These are phyloP conservation scores for Amanita pseudoporphyria DNA, from an alignment of 768 basidiomycete species.

Conservation along the genomic window DNA sequence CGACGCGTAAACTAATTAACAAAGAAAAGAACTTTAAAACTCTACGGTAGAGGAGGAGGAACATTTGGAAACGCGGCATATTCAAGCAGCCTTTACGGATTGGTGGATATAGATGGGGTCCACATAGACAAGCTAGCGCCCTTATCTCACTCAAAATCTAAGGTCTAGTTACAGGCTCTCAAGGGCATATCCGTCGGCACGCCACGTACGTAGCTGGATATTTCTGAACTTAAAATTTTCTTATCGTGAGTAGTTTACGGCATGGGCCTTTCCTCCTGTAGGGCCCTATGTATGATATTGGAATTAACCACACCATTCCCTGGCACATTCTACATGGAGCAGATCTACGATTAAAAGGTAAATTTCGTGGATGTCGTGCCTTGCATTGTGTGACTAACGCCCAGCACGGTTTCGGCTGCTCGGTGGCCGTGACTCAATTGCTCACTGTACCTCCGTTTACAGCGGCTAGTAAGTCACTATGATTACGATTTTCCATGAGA, in stretches of 20 bases:
- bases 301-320: neutral
- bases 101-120: conserved; percentile 44
- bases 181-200: conserved; percentile 48
- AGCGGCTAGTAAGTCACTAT: conserved; percentile 38
- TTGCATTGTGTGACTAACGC: neutral
- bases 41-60: conserved; percentile 56
- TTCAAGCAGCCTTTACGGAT: conserved; percentile 44
- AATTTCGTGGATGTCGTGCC: conserved; percentile 5
- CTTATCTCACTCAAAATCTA: neutral
- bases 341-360: conserved; percentile 54
- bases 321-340: neutral
- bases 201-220: conserved; percentile 37
- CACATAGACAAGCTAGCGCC: neutral
- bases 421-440: conserved; percentile 46
- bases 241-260: conserved; percentile 41
- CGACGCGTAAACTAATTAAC: neutral
- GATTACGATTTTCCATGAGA: neutral
- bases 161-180: conserved; percentile 46
- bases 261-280: conserved; percentile 65
- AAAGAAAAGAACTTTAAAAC: conserved; percentile 36
- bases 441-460: conserved; percentile 63
- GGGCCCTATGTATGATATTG: conserved; percentile 23
- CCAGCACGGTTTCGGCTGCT: conserved; percentile 43
- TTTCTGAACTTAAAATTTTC: neutral
- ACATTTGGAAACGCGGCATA: conserved; percentile 41